Conservation (phyloP, 768 basidiomycete species). For the Leccinellum luteum region DNA sequence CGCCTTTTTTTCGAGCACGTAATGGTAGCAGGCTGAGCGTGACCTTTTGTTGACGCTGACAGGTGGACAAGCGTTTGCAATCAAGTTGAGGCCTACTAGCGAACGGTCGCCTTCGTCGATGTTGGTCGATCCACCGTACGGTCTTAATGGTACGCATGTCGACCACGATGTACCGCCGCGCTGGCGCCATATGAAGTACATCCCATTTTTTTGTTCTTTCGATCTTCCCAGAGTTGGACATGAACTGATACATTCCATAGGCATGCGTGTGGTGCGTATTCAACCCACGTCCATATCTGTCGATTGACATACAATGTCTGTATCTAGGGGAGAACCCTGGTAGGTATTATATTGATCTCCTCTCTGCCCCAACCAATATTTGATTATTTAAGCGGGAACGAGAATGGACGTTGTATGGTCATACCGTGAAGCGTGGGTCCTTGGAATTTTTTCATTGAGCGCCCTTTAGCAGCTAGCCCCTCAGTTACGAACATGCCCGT, state of each 20-base stretch:
- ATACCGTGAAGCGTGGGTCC: slow-evolving; percentile 54
- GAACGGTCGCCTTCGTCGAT: slow-evolving; percentile 68
- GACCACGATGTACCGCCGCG: slow-evolving; percentile 36
- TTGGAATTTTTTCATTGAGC: not conserved
- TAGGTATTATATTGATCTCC: slow-evolving; percentile 8
- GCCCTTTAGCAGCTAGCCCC: not conserved
- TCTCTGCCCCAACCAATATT: not conserved
- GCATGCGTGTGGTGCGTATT: slow-evolving; percentile 55
- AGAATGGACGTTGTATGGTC: slow-evolving; percentile 67
- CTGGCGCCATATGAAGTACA: slow-evolving; percentile 78
- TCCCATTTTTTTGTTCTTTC: slow-evolving; percentile 4
- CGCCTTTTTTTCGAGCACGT: not conserved
- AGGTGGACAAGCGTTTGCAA: slow-evolving; percentile 78
- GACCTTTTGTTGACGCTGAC: not conserved
- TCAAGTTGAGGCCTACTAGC: slow-evolving; percentile 68
- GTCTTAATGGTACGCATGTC: slow-evolving; percentile 39
- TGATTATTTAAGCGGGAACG: slow-evolving; percentile 38
- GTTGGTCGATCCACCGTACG: slow-evolving; percentile 71
- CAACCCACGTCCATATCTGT: slow-evolving; percentile 10
- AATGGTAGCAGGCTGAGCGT: not conserved
- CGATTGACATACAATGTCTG: not conserved
- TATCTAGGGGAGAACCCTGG: slow-evolving; percentile 56
- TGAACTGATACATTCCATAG: slow-evolving; percentile 30
- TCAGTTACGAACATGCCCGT: slow-evolving; percentile 60
- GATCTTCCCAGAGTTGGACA: too few relatives aligned